Percentiles rank a stretch among this genome's conserved stretches.
Conservation (phyloP, 176 grass and related monocot genomes). For the Bonia amplexicaulis region DNA sequence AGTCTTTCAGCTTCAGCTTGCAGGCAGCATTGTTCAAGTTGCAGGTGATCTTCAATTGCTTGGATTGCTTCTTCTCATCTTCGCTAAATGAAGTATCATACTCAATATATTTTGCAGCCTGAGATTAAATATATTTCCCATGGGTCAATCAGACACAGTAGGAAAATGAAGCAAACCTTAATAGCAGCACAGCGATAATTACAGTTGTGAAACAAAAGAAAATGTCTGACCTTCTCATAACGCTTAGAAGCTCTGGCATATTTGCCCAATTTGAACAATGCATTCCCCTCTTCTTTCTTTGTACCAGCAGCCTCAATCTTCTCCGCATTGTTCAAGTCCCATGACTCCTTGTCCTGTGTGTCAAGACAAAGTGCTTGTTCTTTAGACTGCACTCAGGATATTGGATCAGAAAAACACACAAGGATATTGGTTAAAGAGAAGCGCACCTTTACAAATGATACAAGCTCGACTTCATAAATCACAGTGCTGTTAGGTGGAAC, state of each 20-base stretch:
- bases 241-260: conserved; percentile 73
- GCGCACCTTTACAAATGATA: conserved; percentile 86
- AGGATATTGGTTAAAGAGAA: background rate
- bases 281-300: conserved; percentile 95
- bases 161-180: background rate
- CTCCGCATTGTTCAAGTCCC: conserved; percentile 90
- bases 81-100: conserved; percentile 79
- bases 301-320: conserved; percentile 78
- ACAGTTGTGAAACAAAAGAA: background rate
- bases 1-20: conserved; percentile 94
- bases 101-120: conserved; percentile 82
- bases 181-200: background rate
- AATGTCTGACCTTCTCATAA: conserved; percentile 74
- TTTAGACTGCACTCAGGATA: background rate
- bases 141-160: background rate
- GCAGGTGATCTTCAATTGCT: conserved; percentile 80
- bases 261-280: conserved; percentile 74
- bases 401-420: background rate
- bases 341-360: conserved; percentile 85
- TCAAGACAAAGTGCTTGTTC: conserved; percentile 2
- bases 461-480: conserved; percentile 84
- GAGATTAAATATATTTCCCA: background rate
- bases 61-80: conserved; percentile 89
- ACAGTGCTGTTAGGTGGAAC: conserved; percentile 82
- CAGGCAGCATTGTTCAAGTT: conserved; percentile 95